Conservation (phyloP, 352 stramenopile genomes). For the Pythium sp. region DNA sequence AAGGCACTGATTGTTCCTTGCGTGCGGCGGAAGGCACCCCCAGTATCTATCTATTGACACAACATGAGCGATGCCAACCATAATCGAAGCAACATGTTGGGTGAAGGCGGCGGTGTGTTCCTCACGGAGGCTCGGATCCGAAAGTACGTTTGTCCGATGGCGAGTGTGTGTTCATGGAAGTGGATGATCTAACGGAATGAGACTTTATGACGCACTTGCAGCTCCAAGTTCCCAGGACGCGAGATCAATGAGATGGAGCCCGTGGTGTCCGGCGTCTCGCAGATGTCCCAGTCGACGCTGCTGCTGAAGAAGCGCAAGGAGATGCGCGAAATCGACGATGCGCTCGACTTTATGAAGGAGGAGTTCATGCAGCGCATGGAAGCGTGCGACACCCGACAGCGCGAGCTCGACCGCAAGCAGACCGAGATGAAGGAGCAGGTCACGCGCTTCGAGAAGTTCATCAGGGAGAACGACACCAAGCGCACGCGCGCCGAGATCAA, state of each 20-base stretch:
- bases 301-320: constrained; percentile 93
- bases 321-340: constrained; percentile 91
- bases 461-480: constrained; percentile 93
- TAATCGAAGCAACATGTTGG: constrained; percentile 29
- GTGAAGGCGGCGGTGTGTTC: constrained; percentile 62
- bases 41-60: not conserved
- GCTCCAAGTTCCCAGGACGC: constrained; percentile 38
- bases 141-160: constrained; percentile 4
- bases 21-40: not conserved
- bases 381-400: constrained; percentile 74
- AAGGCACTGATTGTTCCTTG: not conserved
- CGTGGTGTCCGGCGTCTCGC: constrained; percentile 76
- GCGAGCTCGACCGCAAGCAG: constrained; percentile 86
- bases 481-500: constrained; percentile 85
- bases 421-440: constrained; percentile 91
- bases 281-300: constrained; percentile 89
- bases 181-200: not conserved
- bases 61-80: constrained; percentile 10
- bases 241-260: constrained; percentile 75
- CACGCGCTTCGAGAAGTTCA: constrained; percentile 91
- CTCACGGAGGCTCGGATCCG: constrained; percentile 67
- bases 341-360: constrained; percentile 92
- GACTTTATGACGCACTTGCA: constrained; percentile 9
- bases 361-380: constrained; percentile 89
- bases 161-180: no score